These are phyloP conservation scores for Umbellularia californica DNA, from an alignment of 164 flowering plant genomes.

Conservation along the genomic window DNA sequence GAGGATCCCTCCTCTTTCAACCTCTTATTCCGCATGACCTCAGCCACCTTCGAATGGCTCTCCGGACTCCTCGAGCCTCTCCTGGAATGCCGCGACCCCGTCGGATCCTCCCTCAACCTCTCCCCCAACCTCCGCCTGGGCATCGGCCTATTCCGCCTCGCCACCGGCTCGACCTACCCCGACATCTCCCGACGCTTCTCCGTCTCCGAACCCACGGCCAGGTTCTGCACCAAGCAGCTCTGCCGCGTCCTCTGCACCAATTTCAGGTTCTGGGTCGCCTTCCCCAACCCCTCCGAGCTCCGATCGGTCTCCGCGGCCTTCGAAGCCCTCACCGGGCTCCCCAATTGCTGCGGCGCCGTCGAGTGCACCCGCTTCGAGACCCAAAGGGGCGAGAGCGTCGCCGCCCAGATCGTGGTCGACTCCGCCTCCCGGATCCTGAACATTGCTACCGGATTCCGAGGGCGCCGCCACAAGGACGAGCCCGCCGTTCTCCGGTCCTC, in stretches of 20 bases:
- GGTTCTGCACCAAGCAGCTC: slow-evolving; percentile 73
- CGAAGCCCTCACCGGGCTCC: slow-evolving; percentile 40
- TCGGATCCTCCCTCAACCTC: slow-evolving; percentile 47
- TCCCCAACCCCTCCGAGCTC: slow-evolving; percentile 50
- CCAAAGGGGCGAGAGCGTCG: slow-evolving; percentile 26
- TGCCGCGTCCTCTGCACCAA: slow-evolving; percentile 87
- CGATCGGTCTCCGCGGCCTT: slow-evolving; percentile 40
- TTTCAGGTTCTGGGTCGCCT: slow-evolving; percentile 80
- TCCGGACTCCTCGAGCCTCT: slow-evolving; percentile 73
- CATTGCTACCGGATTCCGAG: slow-evolving; percentile 61
- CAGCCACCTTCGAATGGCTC: slow-evolving; percentile 78
- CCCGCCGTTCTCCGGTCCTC: slow-evolving; percentile 44
- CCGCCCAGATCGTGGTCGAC: slow-evolving; percentile 73
- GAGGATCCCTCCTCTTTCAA: slow-evolving; percentile 48
- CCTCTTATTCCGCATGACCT: slow-evolving; percentile 47
- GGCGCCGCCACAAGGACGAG: slow-evolving; percentile 37
- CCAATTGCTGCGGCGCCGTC: slow-evolving; percentile 78
- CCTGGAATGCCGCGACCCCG: slow-evolving; percentile 90
- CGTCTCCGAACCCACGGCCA: slow-evolving; percentile 49
- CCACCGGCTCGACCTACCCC: slow-evolving; percentile 54
- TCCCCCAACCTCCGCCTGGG: slow-evolving; percentile 62
- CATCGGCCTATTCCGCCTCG: slow-evolving; percentile 63
- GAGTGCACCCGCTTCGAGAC: slow-evolving; percentile 38
- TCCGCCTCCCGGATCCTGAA: slow-evolving; percentile 56
- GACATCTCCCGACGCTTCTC: slow-evolving; percentile 46